Evolutionary conservation across 2,329 filamentous ascomycete genomes (phyloP), one percentile per base, ranked within the genome.

Genomic region (Lachnellula arida): DNA sequence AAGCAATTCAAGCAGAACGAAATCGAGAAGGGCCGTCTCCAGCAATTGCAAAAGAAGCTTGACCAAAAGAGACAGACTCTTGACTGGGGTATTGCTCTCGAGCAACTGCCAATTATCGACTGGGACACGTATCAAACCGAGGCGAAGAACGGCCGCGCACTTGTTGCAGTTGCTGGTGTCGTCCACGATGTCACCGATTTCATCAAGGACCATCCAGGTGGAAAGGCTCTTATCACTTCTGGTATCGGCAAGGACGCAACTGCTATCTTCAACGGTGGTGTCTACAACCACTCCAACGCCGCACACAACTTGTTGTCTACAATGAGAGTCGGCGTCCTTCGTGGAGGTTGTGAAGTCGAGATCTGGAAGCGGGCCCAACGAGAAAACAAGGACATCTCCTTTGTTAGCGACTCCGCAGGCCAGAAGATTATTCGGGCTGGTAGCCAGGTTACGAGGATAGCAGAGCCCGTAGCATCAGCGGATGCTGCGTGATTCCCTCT

Each of bases 1-100:
- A 95, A 95, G 83, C 84, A 92, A 75, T 96, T 96, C 84, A 88
- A 89, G 66, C 77, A 84, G 75, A 96, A 96, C 74, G 91, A 95
- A 73, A 95, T 96, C 63, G 90, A 95, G 75, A 94, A 94, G 82
- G 90, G 90, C 63, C 88, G 89, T 69, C 80, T 94, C 34, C 90
- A 95, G 78, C 90, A 94, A 76, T 76, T 86, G 62, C 90, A 94
- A 81, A 94, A 94, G 88, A 94, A 94, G 81, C 84, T 95, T 58
- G 90, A 94, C 74, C 88, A 91, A 77, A 89, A 89, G 82, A 89
- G 90, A 68, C 74, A 87, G 63, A 84, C 78, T 60, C 86, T 95
- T 58, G 88, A 95, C 77, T 95, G 90, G 90, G 90, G 90, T 72
- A 82, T 86, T 63, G 89, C 90, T 58, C 82, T 95, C 28, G 89